Conservation (phyloP, 1,284 basidiomycete species). For the Trichosporon sp. region DNA sequence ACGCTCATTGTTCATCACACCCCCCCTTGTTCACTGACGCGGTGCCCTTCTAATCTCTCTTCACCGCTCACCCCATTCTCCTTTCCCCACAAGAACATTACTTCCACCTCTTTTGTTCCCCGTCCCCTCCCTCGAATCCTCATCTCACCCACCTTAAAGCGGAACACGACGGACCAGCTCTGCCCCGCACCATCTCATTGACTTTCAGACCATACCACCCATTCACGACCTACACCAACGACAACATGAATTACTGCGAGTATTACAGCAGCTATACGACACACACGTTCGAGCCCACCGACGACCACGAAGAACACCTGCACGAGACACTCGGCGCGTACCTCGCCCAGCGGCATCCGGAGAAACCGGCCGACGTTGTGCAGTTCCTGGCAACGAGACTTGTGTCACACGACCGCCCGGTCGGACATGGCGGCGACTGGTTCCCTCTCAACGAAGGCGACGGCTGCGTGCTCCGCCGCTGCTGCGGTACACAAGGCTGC, state of each 20-base stretch:
- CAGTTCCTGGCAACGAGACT: slow-evolving; percentile 31
- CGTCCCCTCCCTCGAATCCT: not conserved
- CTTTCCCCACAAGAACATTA: not conserved
- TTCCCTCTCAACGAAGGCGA: slow-evolving; percentile 19
- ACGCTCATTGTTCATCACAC: not conserved
- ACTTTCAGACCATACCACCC: too few relatives aligned
- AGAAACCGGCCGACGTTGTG: slow-evolving; percentile 19
- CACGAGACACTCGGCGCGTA: slow-evolving; percentile 25
- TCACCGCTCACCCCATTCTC: not conserved
- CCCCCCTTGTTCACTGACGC: not conserved
- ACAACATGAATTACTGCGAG: not conserved
- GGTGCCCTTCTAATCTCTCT: not conserved
- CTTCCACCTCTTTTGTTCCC: not conserved
- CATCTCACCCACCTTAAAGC: not conserved
- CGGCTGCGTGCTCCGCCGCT: not conserved
- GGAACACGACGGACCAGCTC: not conserved
- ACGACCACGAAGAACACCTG: slow-evolving; percentile 11
- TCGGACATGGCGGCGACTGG: slow-evolving; percentile 24
- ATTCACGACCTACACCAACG: not conserved
- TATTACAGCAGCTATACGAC: not conserved
- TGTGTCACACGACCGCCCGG: slow-evolving; percentile 27
- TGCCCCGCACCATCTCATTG: not conserved
- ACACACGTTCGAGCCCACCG: not conserved
- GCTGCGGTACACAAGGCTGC: not conserved
- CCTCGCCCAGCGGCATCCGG: slow-evolving; percentile 24